Percentiles rank a stretch among this genome's conserved stretches.
Conservation (phyloP, 2,329 filamentous ascomycete species). For the Penicillium sclerotiorum region DNA sequence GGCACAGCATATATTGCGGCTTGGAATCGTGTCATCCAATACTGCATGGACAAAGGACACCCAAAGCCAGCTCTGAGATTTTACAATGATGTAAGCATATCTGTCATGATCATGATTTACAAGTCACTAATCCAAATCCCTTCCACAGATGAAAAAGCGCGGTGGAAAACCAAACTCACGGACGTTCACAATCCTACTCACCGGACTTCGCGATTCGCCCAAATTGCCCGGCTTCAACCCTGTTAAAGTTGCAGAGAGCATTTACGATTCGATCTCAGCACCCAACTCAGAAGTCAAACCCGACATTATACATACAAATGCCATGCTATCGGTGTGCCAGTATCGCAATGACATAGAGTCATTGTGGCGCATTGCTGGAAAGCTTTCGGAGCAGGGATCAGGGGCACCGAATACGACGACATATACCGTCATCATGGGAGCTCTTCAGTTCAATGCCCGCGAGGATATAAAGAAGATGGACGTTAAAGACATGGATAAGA, state of each 20-base stretch:
- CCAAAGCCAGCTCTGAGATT: conserved; percentile 71
- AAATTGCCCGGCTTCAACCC: conserved; percentile 37
- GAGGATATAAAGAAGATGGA: conserved; percentile 32
- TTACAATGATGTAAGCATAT: conserved; percentile 75
- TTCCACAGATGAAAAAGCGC: conserved; percentile 85
- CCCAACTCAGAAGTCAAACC: conserved; percentile 67
- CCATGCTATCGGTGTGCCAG: conserved; percentile 79
- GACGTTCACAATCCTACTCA: conserved; percentile 83
- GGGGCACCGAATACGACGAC: conserved; percentile 70
- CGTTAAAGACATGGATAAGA: conserved; percentile 31
- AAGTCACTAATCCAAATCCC: conserved; percentile 8
- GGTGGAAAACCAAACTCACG: conserved; percentile 75
- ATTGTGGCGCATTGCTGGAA: conserved; percentile 75
- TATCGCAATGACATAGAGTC: conserved; percentile 74
- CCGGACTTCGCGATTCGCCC: conserved; percentile 67
- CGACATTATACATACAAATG: conserved; percentile 83
- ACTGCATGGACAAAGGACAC: conserved; percentile 64
- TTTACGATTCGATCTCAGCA: conserved; percentile 75
- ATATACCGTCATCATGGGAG: conserved; percentile 81
- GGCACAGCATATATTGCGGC: conserved; percentile 68
- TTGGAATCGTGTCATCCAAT: conserved; percentile 85
- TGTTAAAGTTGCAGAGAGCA: conserved; percentile 62
- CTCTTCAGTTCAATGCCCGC: conserved; percentile 59
- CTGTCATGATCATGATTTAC: background rate
- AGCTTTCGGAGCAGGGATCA: conserved; percentile 65